Conservation (phyloP, 768 basidiomycete species). For the Tulasnella calospora region DNA sequence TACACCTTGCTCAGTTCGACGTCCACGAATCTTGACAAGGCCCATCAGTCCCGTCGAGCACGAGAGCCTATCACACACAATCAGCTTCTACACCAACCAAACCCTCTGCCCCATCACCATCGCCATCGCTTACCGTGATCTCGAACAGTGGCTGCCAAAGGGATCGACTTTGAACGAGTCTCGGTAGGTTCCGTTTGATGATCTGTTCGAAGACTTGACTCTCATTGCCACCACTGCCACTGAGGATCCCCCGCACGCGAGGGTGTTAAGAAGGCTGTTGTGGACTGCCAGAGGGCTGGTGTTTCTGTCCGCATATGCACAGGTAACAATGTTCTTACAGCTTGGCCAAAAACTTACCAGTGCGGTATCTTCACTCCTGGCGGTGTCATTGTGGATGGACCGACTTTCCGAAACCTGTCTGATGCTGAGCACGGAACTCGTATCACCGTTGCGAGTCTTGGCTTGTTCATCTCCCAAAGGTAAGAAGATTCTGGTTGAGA, state of each 20-base stretch:
- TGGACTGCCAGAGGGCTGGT: conserved; percentile 72
- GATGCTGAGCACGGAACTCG: conserved; percentile 70
- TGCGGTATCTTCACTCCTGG: too few species aligned
- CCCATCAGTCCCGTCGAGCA: conserved; percentile 60
- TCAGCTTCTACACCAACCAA: too few species aligned
- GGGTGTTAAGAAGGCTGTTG: conserved; percentile 87
- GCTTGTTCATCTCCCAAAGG: conserved; percentile 97
- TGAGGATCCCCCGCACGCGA: conserved; percentile 90
- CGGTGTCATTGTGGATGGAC: conserved; percentile 99
- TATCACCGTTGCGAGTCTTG: conserved; percentile 90
- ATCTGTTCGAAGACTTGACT: conserved; percentile 65
- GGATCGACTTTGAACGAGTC: conserved; percentile 41
- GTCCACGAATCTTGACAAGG: too few species aligned
- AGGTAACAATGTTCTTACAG: conserved; percentile 92
- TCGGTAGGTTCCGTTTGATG: conserved; percentile 64
- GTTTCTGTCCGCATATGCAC: conserved; percentile 99
- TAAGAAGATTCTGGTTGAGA: conserved; percentile 89
- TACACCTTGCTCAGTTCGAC: too few species aligned
- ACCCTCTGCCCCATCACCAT: conserved; percentile 89
- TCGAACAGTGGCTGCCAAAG: too few species aligned
- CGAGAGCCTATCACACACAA: conserved; percentile 88
- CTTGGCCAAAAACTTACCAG: conserved; percentile 88
- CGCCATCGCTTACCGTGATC: too few species aligned
- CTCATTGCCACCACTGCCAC: conserved; percentile 90
- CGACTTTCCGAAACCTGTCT: conserved; percentile 76